A percentile compares a stretch with the other conserved stretches of the same genome.
Conservation (phyloP, 805 yeast species). For the Saccharomycopsis guyanensis region DNA sequence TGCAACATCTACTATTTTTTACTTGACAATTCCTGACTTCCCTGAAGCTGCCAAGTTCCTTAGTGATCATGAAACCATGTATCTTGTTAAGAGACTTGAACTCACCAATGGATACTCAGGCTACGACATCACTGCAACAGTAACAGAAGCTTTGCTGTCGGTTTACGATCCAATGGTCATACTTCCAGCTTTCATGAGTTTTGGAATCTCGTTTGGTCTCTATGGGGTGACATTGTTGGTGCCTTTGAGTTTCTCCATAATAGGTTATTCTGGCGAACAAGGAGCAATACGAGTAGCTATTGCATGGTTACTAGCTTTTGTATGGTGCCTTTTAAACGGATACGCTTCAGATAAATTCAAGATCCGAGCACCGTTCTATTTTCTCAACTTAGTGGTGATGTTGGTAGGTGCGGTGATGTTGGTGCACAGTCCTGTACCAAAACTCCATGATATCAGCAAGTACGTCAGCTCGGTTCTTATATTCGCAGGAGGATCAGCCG, state of each 20-base stretch:
- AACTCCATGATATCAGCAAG: constrained; percentile 25
- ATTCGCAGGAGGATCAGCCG: constrained; percentile 37
- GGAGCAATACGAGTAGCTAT: constrained; percentile 67
- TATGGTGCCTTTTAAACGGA: constrained; percentile 37
- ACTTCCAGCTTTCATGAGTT: constrained; percentile 51
- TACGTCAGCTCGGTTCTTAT: constrained; percentile 41
- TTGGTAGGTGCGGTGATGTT: constrained; percentile 26
- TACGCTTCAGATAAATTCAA: constrained; percentile 40
- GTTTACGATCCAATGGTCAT: constrained; percentile 42
- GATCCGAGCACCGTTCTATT: constrained; percentile 36
- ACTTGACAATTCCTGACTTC: constrained; percentile 33
- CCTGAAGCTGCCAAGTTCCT: constrained; percentile 34
- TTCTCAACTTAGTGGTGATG: constrained; percentile 28
- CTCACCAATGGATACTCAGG: constrained; percentile 40
- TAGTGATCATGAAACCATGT: constrained; percentile 37
- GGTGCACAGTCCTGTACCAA: constrained; percentile 38
- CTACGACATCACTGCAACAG: constrained; percentile 43
- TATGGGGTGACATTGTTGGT: constrained; percentile 70
- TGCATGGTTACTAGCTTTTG: constrained; percentile 45
- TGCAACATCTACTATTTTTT: constrained; percentile 28
- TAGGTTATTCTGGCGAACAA: constrained; percentile 58
- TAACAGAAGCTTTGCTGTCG: background rate
- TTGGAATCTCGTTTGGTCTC: constrained; percentile 57
- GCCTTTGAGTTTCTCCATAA: constrained; percentile 52
- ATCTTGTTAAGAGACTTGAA: constrained; percentile 47